Percentiles rank a stretch among this genome's conserved stretches.
phyloP scores from a whole-genome alignment of 257 asterid genomes.

The Solanum sejunctum region DNA sequence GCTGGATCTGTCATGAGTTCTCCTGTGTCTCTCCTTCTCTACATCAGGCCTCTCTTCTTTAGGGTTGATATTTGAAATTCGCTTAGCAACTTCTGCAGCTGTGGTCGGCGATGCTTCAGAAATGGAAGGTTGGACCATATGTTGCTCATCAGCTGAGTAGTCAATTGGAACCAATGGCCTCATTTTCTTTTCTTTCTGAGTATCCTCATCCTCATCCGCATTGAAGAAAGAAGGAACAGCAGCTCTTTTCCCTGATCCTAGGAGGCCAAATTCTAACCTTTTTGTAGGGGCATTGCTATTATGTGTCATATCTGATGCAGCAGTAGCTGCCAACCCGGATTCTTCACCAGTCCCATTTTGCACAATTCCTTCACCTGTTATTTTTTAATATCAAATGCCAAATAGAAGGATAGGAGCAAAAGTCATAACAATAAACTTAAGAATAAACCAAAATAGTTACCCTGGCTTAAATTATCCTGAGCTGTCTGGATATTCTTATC shows the following conservation, averaged over 20 bases:
- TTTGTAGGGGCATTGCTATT: slow-evolving; percentile 50
- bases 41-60: slow-evolving; percentile 59
- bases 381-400: background rate
- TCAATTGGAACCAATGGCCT: slow-evolving; percentile 97
- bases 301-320: slow-evolving; percentile 38
- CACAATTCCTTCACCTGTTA: slow-evolving; percentile 42
- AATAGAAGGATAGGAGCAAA: background rate
- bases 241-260: slow-evolving; percentile 78
- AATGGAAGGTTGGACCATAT: slow-evolving; percentile 31
- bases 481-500: slow-evolving; percentile 26
- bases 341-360: slow-evolving; percentile 58
- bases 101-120: slow-evolving; percentile 48
- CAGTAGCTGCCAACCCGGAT: slow-evolving; percentile 17
- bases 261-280: slow-evolving; percentile 89
- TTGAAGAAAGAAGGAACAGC: slow-evolving; percentile 83
- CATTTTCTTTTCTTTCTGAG: slow-evolving; percentile 93
- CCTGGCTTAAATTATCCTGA: slow-evolving; percentile 30
- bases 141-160: slow-evolving; percentile 81
- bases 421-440: background rate
- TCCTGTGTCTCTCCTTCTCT: slow-evolving; percentile 64
- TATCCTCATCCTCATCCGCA: slow-evolving; percentile 91
- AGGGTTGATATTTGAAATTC: slow-evolving; percentile 36
- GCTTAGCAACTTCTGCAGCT: slow-evolving; percentile 68
- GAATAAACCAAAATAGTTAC: slow-evolving; percentile 12
- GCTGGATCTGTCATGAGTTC: slow-evolving; percentile 61